phyloP scores from a whole-genome alignment of 257 asterid genomes.

The Cinchona pubescens region DNA sequence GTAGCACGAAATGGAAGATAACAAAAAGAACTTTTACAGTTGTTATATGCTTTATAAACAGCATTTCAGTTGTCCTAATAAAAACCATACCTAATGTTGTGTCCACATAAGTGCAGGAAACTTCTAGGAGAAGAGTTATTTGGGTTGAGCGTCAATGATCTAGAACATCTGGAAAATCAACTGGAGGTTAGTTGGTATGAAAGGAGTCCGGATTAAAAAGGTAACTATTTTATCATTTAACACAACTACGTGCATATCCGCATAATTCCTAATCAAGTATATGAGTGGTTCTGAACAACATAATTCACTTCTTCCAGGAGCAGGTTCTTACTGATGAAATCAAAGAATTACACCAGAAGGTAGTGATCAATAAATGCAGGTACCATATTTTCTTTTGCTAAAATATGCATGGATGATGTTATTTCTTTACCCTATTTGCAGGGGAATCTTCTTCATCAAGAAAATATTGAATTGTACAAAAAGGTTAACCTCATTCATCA shows the following conservation, averaged over 20 bases:
- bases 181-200: constrained; percentile 59
- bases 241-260: neutral
- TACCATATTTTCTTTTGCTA: neutral
- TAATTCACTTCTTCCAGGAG: constrained; percentile 40
- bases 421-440: constrained; percentile 31
- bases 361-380: constrained; percentile 14
- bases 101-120: constrained; percentile 40
- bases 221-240: constrained; percentile 22
- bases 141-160: constrained; percentile 51
- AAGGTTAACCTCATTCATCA: constrained; percentile 42
- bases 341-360: constrained; percentile 58
- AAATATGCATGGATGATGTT: constrained; percentile 6
- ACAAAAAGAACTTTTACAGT: too few relatives aligned
- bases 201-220: constrained; percentile 53
- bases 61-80: neutral
- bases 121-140: constrained; percentile 60
- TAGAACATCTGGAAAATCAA: constrained; percentile 55
- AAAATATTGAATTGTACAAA: constrained; percentile 50
- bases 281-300: neutral
- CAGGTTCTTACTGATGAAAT: constrained; percentile 48
- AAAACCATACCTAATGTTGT: neutral
- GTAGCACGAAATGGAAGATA: neutral
- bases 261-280: neutral
- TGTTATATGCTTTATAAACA: neutral
- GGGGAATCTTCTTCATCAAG: constrained; percentile 54